Evolutionary conservation across 2,329 filamentous ascomycete species (phyloP).

Genomic region (Beauveria australis): DNA sequence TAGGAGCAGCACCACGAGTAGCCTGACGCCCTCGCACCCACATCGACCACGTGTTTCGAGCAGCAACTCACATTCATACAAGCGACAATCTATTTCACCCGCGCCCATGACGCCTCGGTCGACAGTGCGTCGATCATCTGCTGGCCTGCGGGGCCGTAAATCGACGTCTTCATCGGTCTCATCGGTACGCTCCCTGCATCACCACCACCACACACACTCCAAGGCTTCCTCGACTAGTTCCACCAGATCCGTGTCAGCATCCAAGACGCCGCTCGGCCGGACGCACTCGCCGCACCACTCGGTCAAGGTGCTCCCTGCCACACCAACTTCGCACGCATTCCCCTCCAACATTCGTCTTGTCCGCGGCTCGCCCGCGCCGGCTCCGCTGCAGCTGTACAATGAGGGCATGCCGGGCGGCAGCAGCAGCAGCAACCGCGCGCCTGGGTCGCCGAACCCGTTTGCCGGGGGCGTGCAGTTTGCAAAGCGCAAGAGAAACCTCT

Average conservation of each 20-base stretch:
- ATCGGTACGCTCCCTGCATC: constrained; percentile 84
- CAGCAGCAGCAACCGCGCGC: constrained; percentile 25
- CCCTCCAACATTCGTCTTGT: constrained; percentile 82
- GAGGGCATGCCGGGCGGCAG: constrained; percentile 43
- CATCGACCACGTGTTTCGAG: constrained; percentile 23
- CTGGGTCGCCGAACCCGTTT: constrained; percentile 50
- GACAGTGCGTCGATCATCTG: constrained; percentile 73
- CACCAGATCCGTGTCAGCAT: constrained; percentile 62
- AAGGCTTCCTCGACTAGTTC: constrained; percentile 93
- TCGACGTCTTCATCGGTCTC: constrained; percentile 94
- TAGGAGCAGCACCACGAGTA: constrained; percentile 17
- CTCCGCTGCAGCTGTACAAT: constrained; percentile 43
- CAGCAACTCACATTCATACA: constrained; percentile 36
- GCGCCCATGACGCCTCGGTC: constrained; percentile 82
- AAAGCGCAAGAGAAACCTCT: constrained; percentile 70
- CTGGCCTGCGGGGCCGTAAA: constrained; percentile 80
- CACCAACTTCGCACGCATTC: constrained; percentile 66
- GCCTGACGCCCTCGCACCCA: constrained; percentile 21
- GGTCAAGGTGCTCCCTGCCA: constrained; percentile 90
- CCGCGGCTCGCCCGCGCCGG: constrained; percentile 43
- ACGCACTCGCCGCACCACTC: constrained; percentile 77
- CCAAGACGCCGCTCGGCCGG: constrained; percentile 55
- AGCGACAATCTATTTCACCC: constrained; percentile 76
- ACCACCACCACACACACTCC: constrained; percentile 78
- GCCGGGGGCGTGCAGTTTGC: constrained; percentile 64